phyloP scores from a whole-genome alignment of 345 rosid genomes.

The Ceriops zippeliana region DNA sequence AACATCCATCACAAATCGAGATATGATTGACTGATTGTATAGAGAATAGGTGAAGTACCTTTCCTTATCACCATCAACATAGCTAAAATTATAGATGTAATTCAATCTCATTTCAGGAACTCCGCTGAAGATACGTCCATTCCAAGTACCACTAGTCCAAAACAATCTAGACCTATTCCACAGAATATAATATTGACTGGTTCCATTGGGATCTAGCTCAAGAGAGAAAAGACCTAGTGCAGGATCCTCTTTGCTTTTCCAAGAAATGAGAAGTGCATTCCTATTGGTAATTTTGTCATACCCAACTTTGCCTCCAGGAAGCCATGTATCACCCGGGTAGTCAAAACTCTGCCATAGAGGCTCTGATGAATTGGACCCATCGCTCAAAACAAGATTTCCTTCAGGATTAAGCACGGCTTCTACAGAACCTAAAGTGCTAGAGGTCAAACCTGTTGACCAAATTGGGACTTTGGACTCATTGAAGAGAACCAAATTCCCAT shows the following conservation, averaged over 20 bases:
- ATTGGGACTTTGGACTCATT: slow-evolving; percentile 5
- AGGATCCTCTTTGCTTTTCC: slow-evolving; percentile 27
- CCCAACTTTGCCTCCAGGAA: slow-evolving; percentile 25
- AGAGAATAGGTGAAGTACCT: slow-evolving; percentile 34
- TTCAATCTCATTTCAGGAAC: slow-evolving; percentile 29
- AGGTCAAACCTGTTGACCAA: slow-evolving; percentile 23
- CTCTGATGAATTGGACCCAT: neutral
- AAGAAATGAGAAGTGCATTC: slow-evolving; percentile 10
- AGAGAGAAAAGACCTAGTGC: slow-evolving; percentile 27
- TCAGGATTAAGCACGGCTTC: slow-evolving; percentile 23
- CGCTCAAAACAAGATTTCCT: slow-evolving; percentile 26
- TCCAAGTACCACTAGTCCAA: slow-evolving; percentile 25
- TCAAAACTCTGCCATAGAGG: slow-evolving; percentile 32
- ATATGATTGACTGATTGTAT: neutral
- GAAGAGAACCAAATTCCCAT: slow-evolving; percentile 25
- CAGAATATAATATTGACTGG: neutral
- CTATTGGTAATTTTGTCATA: slow-evolving; percentile 7
- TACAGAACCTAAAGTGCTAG: slow-evolving; percentile 4
- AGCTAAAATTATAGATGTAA: slow-evolving; percentile 22
- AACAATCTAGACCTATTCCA: slow-evolving; percentile 5
- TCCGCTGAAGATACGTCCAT: slow-evolving; percentile 5
- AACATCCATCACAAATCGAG: slow-evolving; percentile 4
- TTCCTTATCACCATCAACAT: slow-evolving; percentile 17
- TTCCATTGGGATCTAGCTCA: slow-evolving; percentile 12
- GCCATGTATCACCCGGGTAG: slow-evolving; percentile 23